Evolutionary conservation across 2,329 filamentous ascomycete genomes (phyloP).

Genomic region (Mycosphaerella sp.): DNA sequence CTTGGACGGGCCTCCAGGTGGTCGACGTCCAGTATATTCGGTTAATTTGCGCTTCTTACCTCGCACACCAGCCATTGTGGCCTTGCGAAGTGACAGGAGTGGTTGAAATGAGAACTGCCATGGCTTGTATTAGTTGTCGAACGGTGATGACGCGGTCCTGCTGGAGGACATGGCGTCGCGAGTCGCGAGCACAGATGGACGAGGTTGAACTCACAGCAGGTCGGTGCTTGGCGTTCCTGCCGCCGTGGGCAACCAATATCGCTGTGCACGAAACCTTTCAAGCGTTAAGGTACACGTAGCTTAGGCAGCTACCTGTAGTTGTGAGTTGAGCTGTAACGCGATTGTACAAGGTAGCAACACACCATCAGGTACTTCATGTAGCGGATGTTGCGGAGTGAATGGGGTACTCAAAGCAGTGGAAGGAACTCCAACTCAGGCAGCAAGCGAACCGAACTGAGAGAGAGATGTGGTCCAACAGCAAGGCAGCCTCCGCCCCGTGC

Average conservation of each 20-base stretch:
- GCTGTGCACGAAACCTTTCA: too few relatives aligned
- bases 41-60: slow-evolving; percentile 3
- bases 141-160: not conserved
- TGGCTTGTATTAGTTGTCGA: not conserved
- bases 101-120: not conserved
- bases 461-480: too few relatives aligned
- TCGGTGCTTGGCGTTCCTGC: too few relatives aligned
- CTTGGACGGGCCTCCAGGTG: slow-evolving; percentile 3
- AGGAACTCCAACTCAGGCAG: not conserved
- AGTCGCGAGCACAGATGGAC: not conserved
- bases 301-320: too few relatives aligned
- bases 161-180: not conserved
- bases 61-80: slow-evolving; percentile 8
- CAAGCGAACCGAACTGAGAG: not conserved
- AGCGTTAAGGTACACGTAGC: too few relatives aligned
- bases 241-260: too few relatives aligned
- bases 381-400: not conserved
- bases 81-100: not conserved
- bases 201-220: not conserved
- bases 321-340: too few relatives aligned
- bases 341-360: not conserved
- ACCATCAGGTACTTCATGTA: not conserved
- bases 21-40: slow-evolving; percentile 2
- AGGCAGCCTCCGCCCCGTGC: not conserved
- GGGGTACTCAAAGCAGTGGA: not conserved